Conservation (phyloP, 306 rosid species). For the Pueraria montana region DNA sequence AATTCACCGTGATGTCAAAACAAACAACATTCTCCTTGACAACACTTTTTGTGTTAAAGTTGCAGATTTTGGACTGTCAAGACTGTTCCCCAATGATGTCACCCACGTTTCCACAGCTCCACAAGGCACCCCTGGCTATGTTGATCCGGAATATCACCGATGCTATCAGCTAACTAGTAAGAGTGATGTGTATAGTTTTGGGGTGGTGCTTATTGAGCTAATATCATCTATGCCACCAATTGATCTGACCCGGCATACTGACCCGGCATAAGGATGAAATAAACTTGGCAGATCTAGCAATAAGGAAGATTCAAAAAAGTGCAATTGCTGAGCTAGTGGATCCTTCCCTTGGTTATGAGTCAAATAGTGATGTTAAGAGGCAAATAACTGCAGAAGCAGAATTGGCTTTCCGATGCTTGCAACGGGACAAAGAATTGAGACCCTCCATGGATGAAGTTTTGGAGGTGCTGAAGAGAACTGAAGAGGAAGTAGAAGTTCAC, state of each 20-base stretch:
- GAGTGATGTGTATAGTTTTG: conserved; percentile 87
- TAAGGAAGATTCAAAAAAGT: conserved; percentile 60
- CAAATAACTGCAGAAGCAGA: conserved; percentile 59
- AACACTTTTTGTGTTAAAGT: conserved; percentile 64
- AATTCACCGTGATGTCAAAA: conserved; percentile 80
- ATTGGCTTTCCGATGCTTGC: conserved; percentile 76
- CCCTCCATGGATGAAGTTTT: conserved; percentile 74
- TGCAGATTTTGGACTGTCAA: conserved; percentile 79
- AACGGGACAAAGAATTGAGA: conserved; percentile 69
- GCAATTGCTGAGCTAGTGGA: conserved; percentile 64
- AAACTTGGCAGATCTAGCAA: conserved; percentile 67
- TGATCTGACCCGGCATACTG: conserved; percentile 65
- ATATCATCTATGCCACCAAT: conserved; percentile 76
- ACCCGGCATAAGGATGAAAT: conserved; percentile 72
- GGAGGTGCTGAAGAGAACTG: conserved; percentile 41
- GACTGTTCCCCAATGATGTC: conserved; percentile 65
- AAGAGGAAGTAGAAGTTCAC: neutral
- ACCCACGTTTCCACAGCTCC: conserved; percentile 80
- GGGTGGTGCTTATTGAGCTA: conserved; percentile 75
- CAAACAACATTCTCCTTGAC: conserved; percentile 76
- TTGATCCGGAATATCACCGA: conserved; percentile 76
- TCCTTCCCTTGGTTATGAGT: conserved; percentile 60
- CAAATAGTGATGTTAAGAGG: conserved; percentile 55
- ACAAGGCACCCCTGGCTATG: conserved; percentile 78
- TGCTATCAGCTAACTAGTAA: conserved; percentile 72